Evolutionary conservation across 345 rosid species (phyloP), one percentile per base, ranked within the genome.

Genomic region (Erucastrum elatum): DNA sequence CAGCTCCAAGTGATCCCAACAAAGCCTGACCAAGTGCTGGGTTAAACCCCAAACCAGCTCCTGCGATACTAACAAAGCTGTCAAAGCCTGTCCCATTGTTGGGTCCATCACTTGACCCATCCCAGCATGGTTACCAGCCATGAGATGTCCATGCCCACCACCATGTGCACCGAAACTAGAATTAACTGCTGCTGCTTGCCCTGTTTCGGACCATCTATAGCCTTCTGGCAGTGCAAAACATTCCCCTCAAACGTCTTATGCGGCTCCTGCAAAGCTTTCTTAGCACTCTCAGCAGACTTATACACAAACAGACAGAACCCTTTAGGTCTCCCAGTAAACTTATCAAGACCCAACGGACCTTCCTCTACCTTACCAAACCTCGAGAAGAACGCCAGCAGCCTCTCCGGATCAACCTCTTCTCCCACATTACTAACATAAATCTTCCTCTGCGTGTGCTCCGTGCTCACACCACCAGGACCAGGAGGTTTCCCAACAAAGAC

Each of bases 271-370:
- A 93, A 64, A 6, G 94, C 93, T 78, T 44, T 86, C 72, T 73
- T 87, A 1, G 96, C 91, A 55, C 96, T 85, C 60, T 91, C 98
- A 12, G 77, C 15, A 0, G 86, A 78, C 79, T 81, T 91, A 79
- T 88, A 93, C 2, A 93, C 90, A 84, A 90, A 93, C 29, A 93
- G 77, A 0, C 90, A 90, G 25, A 88, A 91, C 2, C 96, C 96
- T 81, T 86, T 91, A 1, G 93, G 91, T 82, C 79, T 93, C 33
- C 96, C 94, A 53, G 94, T 86, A 39, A 76, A 75, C 84, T 89
- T 89, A 76, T 93, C 98, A 67, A 91, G 87, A 59, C 96, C 96
- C 29, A 91, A 64, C 0, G 98, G 94, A 60, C 96, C 98, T 35
- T 88, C 90, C 78, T 93, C 98, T 30, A 91, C 77, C 81, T 93